phyloP scores from a whole-genome alignment of 1,139 yeast species.

The Hyphopichia khmerensis region DNA sequence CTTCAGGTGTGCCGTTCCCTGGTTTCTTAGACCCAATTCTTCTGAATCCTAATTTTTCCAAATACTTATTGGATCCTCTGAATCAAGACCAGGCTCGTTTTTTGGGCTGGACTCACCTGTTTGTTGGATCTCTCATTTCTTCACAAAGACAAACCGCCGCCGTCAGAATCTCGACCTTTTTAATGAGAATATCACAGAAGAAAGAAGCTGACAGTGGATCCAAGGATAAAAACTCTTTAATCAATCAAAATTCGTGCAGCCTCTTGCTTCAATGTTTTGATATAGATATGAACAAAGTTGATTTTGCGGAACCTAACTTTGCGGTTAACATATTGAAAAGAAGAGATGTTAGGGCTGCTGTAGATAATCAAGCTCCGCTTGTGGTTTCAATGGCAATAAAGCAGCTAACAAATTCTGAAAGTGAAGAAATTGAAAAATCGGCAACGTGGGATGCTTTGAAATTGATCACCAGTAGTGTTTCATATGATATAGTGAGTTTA shows the following conservation, averaged over 20 bases:
- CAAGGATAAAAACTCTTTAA: neutral
- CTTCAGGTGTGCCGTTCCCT: slow-evolving; percentile 51
- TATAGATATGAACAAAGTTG: slow-evolving; percentile 12
- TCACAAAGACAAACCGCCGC: slow-evolving; percentile 43
- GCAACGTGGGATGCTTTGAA: slow-evolving; percentile 27
- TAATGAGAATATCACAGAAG: slow-evolving; percentile 15
- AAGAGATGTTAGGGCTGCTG: slow-evolving; percentile 35
- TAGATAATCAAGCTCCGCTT: slow-evolving; percentile 27
- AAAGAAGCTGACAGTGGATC: neutral
- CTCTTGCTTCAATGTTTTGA: slow-evolving; percentile 11
- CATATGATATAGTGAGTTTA: slow-evolving; percentile 56
- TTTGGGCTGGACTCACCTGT: slow-evolving; percentile 40
- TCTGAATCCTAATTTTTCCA: slow-evolving; percentile 35
- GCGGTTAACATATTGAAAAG: slow-evolving; percentile 24
- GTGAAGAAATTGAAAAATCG: neutral
- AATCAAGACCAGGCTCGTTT: slow-evolving; percentile 11
- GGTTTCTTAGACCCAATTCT: slow-evolving; percentile 56
- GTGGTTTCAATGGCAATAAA: slow-evolving; percentile 21
- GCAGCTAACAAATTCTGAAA: slow-evolving; percentile 6
- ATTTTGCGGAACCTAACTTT: slow-evolving; percentile 15
- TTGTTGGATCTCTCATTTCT: slow-evolving; percentile 34
- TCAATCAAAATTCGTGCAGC: slow-evolving; percentile 5
- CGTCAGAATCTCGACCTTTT: slow-evolving; percentile 36
- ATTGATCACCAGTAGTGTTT: slow-evolving; percentile 47
- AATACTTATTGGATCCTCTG: slow-evolving; percentile 13